Evolutionary conservation across 176 grass and related monocot species (phyloP), one percentile per base, ranked within the genome.

Genomic region (Oryza officinalis): DNA sequence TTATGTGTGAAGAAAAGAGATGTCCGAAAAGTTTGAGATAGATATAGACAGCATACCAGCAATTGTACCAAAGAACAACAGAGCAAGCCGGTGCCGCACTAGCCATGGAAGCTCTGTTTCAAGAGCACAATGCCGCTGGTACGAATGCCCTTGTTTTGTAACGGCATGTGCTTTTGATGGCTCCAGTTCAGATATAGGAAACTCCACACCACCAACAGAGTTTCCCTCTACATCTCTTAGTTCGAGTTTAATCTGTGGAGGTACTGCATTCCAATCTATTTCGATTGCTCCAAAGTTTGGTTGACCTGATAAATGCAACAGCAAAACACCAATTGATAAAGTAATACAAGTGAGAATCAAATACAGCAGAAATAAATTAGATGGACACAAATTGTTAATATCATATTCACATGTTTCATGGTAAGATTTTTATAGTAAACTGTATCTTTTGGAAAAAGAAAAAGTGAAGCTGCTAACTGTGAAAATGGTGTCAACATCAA

Each of bases 261-360:
- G 85, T 57, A 81, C 77, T 59, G 70, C 65, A 69, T 83, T 76
- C 96, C 96, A 98, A 88, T 95, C 47, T 76, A 98, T 89, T 76
- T 95, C 74, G 74, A 94, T 95, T 68, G 91, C 91, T 50, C 96
- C 96, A 77, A 98, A 98, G 83, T 98, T 98, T 80, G 93, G 96
- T 72, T 69, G 85, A 70, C 90, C 96, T 98, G 81, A 80, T 72
- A 68, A 68, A 68, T 65, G 32, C 69, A 66, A 83, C 38, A 77
- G 50, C 22, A 73, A 38, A 74, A 69, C 37, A 84, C 26, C 69
- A 86, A 86, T 47, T 20, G 20, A 57, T 37, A 31, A 18, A 86
- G 15, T 2, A 72, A 2, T 66, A 71, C 38, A 78, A 37, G 27
- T 18, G 40, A 45, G 59, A 31, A 17, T 37, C 59, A 30, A 43